phyloP scores from a whole-genome alignment of 1,284 basidiomycete species.

The Boletellus deceptivus region DNA sequence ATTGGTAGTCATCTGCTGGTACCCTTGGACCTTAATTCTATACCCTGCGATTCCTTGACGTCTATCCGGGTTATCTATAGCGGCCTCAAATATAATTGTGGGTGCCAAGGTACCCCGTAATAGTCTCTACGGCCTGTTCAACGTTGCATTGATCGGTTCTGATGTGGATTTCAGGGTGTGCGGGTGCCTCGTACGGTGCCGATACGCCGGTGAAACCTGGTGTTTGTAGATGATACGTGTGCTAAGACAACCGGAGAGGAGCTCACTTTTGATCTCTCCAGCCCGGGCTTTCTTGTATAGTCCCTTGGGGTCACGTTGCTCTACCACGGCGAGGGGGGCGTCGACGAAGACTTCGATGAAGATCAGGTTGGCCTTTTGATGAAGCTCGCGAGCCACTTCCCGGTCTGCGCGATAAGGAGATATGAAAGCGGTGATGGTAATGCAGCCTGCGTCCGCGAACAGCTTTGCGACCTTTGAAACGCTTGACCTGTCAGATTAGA shows the following conservation, averaged over 20 bases:
- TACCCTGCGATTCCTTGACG: constrained; percentile 13
- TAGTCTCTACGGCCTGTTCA: constrained; percentile 75
- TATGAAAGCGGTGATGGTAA: constrained; percentile 96
- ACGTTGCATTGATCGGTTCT: constrained; percentile 83
- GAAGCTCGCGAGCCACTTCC: constrained; percentile 79
- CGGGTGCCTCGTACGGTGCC: constrained; percentile 93
- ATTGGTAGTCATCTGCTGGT: constrained; percentile 24
- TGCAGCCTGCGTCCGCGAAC: constrained; percentile 85
- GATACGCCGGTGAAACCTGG: constrained; percentile 97
- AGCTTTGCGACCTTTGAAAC: constrained; percentile 81
- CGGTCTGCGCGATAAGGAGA: constrained; percentile 95
- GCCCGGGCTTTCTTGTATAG: constrained; percentile 96
- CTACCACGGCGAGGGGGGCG: constrained; percentile 86
- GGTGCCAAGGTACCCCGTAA: constrained; percentile 78
- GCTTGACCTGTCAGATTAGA: constrained; percentile 9
- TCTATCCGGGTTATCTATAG: constrained; percentile 20
- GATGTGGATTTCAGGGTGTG: constrained; percentile 89
- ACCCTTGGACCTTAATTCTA: constrained; percentile 10
- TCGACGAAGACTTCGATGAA: constrained; percentile 97
- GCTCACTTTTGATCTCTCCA: constrained; percentile 91
- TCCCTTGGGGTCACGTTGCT: constrained; percentile 95
- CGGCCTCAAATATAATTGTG: constrained; percentile 51
- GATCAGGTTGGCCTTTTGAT: constrained; percentile 68
- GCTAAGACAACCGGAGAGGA: background rate
- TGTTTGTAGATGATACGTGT: constrained; percentile 10